Conservation (phyloP, 192 early-diverging fungal species). For the Phycomyces blakesleeanus region DNA sequence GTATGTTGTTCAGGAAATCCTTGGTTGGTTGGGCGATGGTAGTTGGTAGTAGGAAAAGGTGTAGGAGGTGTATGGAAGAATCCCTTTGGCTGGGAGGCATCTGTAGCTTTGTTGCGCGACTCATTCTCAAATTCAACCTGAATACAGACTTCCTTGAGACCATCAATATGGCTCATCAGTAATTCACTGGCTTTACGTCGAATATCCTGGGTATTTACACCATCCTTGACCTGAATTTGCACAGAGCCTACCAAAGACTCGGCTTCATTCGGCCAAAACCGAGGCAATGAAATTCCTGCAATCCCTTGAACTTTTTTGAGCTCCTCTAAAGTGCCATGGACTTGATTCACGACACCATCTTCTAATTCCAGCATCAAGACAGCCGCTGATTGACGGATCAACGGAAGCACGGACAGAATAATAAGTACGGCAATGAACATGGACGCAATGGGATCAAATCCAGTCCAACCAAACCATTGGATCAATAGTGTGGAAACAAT, state of each 20-base stretch:
- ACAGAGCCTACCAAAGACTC: slow-evolving; percentile 50
- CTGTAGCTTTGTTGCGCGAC: background rate
- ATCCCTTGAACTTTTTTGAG: slow-evolving; percentile 42
- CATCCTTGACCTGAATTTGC: slow-evolving; percentile 41
- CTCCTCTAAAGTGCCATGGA: slow-evolving; percentile 46
- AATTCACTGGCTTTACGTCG: slow-evolving; percentile 38
- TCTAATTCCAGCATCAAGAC: slow-evolving; percentile 51
- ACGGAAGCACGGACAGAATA: slow-evolving; percentile 78
- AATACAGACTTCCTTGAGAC: slow-evolving; percentile 47
- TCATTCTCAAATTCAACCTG: slow-evolving; percentile 39
- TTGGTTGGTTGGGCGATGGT: background rate
- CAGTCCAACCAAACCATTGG: slow-evolving; percentile 88
- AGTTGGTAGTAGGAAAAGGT: background rate
- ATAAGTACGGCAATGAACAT: slow-evolving; percentile 88
- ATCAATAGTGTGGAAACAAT: slow-evolving; percentile 92
- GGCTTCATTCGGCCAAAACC: slow-evolving; percentile 60
- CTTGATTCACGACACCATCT: slow-evolving; percentile 35
- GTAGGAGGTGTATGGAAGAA: slow-evolving; percentile 16
- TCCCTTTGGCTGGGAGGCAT: background rate
- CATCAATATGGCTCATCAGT: slow-evolving; percentile 45
- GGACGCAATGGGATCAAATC: slow-evolving; percentile 92
- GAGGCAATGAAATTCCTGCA: slow-evolving; percentile 33
- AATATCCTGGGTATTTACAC: slow-evolving; percentile 28
- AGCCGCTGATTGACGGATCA: slow-evolving; percentile 67
- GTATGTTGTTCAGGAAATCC: background rate